A percentile compares a stretch with the other conserved stretches of the same genome.
These are phyloP conservation scores for Erodium moschatum DNA, from an alignment of 441 rosid species.

Conservation along the genomic window DNA sequence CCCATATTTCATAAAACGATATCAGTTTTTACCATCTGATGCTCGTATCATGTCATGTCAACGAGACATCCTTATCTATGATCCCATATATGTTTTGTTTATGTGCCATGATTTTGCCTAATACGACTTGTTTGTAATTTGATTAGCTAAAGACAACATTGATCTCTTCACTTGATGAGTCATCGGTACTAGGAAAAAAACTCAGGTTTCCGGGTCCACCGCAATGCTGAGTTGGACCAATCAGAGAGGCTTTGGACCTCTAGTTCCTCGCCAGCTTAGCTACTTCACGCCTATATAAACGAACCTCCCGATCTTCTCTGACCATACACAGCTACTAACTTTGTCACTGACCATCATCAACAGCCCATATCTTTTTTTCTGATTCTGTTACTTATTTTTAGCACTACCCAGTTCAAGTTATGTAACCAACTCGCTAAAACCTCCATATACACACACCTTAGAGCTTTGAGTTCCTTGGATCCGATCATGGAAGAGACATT, in stretches of 20 bases:
- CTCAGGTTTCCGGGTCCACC: background rate
- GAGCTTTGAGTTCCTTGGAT: too few species aligned
- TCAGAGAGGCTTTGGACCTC: background rate
- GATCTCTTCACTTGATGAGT: background rate
- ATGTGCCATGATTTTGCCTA: too few species aligned
- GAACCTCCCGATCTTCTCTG: background rate
- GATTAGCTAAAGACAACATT: background rate
- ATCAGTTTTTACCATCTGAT: too few species aligned
- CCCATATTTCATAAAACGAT: too few species aligned
- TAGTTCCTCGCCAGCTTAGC: too few species aligned
- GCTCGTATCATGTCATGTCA: too few species aligned
- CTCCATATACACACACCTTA: too few species aligned
- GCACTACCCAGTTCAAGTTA: background rate
- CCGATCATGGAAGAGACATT: conserved; percentile 63
- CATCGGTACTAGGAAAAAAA: background rate
- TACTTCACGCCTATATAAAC: background rate
- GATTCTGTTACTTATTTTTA: too few species aligned
- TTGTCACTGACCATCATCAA: background rate
- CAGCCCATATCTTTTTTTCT: too few species aligned
- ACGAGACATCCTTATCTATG: too few species aligned
- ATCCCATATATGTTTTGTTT: too few species aligned
- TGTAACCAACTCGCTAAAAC: background rate
- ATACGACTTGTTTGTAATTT: too few species aligned
- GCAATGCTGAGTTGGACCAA: background rate
- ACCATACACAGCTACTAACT: background rate